Evolutionary conservation across 176 grass and related monocot species (phyloP).

Genomic region (Aechmea fasciata): DNA sequence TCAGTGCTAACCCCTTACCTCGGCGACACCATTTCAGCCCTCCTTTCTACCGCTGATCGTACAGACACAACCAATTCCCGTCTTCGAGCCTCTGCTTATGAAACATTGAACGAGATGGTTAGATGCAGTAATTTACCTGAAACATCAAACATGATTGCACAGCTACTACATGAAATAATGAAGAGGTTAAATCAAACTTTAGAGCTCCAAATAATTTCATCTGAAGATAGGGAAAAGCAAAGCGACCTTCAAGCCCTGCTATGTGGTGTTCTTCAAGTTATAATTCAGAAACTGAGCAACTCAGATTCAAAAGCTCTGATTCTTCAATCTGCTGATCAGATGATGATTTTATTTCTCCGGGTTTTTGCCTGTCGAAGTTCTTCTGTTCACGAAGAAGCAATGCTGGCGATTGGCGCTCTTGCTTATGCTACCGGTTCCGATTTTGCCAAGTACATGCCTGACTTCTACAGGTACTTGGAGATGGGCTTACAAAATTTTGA

Average conservation of each 20-base stretch:
- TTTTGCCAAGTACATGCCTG: conserved; percentile 75
- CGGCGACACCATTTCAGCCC: conserved; percentile 58
- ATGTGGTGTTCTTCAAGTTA: conserved; percentile 79
- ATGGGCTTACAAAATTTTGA: conserved; percentile 79
- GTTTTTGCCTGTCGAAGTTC: conserved; percentile 70
- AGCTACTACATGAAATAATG: conserved; percentile 62
- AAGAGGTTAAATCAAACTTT: conserved; percentile 57
- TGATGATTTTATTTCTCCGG: conserved; percentile 75
- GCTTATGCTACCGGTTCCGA: conserved; percentile 79
- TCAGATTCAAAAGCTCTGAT: conserved; percentile 61
- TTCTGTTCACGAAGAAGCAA: conserved; percentile 90
- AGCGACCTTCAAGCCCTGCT: conserved; percentile 75
- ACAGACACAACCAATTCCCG: conserved; percentile 48
- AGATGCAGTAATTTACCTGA: conserved; percentile 63
- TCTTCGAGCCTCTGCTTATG: conserved; percentile 76
- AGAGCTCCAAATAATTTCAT: conserved; percentile 59
- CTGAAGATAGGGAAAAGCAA: conserved; percentile 63
- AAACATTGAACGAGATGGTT: conserved; percentile 85
- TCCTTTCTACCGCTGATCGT: conserved; percentile 70
- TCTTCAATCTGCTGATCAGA: conserved; percentile 55
- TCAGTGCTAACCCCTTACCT: conserved; percentile 77
- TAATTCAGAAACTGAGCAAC: conserved; percentile 76
- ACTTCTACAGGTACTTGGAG: conserved; percentile 76
- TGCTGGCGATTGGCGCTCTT: conserved; percentile 87
- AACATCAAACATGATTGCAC: conserved; percentile 43